These are phyloP conservation scores for Trametopsis cervina DNA, from an alignment of 768 basidiomycete genomes.

Conservation along the genomic window DNA sequence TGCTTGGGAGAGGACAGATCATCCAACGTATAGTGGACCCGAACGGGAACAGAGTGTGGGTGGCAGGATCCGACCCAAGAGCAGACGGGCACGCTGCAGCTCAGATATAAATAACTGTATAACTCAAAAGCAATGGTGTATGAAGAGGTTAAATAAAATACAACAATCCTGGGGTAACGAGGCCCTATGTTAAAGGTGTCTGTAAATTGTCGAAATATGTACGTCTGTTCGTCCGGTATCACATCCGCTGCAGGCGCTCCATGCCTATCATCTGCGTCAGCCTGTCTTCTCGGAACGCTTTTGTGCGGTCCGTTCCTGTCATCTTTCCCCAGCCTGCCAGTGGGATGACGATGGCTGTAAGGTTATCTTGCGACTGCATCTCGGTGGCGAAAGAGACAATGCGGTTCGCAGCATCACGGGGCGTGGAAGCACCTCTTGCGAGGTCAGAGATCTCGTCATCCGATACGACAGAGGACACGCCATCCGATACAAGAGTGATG, in stretches of 20 bases:
- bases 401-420: slow-evolving; percentile 72
- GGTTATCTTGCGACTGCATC: slow-evolving; percentile 84
- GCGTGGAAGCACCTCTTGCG: slow-evolving; percentile 61
- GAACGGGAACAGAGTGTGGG: slow-evolving; percentile 81
- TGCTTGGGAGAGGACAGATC: slow-evolving; percentile 83
- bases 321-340: slow-evolving; percentile 88
- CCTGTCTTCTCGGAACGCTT: slow-evolving; percentile 77
- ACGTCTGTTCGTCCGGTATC: too few species aligned
- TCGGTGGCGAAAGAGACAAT: slow-evolving; percentile 87
- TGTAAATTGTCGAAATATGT: too few species aligned
- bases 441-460: slow-evolving; percentile 95
- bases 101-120: slow-evolving; percentile 57
- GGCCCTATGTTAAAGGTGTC: too few species aligned
- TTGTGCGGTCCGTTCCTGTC: slow-evolving; percentile 73
- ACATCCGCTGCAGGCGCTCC: slow-evolving; percentile 26
- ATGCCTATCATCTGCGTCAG: slow-evolving; percentile 36
- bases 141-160: too few species aligned
- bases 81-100: slow-evolving; percentile 84
- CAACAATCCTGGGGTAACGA: too few species aligned
- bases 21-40: slow-evolving; percentile 72
- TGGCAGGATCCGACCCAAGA: slow-evolving; percentile 85
- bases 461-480: slow-evolving; percentile 83
- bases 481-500: slow-evolving; percentile 87
- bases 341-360: slow-evolving; percentile 86
- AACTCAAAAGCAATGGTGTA: too few species aligned